Evolutionary conservation across 139 green algal species (phyloP), one percentile per base, ranked within the genome.

Genomic region (Chlorella ohadii): DNA sequence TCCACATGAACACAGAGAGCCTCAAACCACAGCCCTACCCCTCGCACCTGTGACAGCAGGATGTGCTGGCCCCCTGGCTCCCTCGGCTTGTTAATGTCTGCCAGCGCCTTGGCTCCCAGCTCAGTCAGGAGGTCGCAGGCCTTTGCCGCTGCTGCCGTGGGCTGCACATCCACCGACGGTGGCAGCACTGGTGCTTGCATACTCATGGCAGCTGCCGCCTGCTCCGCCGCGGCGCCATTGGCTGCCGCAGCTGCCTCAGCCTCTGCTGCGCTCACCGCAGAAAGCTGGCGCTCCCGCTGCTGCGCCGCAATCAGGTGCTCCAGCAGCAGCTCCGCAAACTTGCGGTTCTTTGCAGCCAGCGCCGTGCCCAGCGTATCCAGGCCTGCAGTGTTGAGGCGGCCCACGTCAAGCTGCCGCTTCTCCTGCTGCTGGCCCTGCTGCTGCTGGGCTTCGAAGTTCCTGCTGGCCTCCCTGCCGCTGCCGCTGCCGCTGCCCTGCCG

Each of bases 281-380:
- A 28, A 1, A 72, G 68, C 34, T 75, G 34, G 27, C 47, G 68
- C 68, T 51, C 34, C 13, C 47, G 51, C 36, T 75, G 34, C 68
- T 75, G 68, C 68, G 16, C 33, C 20, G 15, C 71, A 44, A 63
- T 63, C 71, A 78, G 20, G 19, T 75, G 15, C 9, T 36, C n/a
- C 63, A 83, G 78, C 78, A 83, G 39, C 63, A 47, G 39, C 41
- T 83, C 78, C 25, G 63, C 78, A 63, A 64, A 63, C 17, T 27
- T 44, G 5, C 63, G 38, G 78, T 83, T 83, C 9, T 47, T 44
- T 39, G 39, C n/a, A 0, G 61, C 63, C 28, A 83, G n/a, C 28
- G 78, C 78, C 19, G 47, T 47, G 27, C 78, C 78, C 63, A 83
- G 17, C 16, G 78, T 39, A 16, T 83, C 78, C 27, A 65, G 38